These are phyloP conservation scores for Thinopyrum elongatum DNA, from an alignment of 176 grass and related monocot genomes.

Conservation along the genomic window DNA sequence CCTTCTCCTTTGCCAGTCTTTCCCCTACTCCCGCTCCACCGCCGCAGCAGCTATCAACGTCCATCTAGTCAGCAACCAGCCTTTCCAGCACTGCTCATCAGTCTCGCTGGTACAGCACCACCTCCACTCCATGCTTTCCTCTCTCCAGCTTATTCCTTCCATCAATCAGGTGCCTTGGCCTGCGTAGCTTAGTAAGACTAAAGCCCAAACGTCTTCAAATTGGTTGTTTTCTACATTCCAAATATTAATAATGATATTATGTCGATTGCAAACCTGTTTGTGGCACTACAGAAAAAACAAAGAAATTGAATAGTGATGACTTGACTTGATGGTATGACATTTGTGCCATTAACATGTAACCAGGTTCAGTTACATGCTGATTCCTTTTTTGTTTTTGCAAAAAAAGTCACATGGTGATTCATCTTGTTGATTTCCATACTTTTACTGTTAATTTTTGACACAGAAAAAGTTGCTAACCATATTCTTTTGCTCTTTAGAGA, in stretches of 20 bases:
- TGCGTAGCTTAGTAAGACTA: neutral
- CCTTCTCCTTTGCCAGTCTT: neutral
- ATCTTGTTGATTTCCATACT: neutral
- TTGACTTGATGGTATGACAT: neutral
- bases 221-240: neutral
- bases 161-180: neutral
- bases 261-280: neutral
- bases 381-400: neutral
- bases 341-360: conserved; percentile 7
- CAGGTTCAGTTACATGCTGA: conserved; percentile 7
- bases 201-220: neutral
- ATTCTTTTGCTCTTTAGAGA: conserved; percentile 51
- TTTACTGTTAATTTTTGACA: neutral
- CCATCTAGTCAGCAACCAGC: neutral
- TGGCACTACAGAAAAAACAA: neutral
- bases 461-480: conserved; percentile 22
- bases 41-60: neutral
- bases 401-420: too few species aligned
- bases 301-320: neutral
- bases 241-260: neutral
- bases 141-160: neutral
- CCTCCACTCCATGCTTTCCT: neutral
- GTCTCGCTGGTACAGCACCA: neutral
- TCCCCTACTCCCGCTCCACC: neutral
- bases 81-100: neutral